These are phyloP conservation scores for Penicillium sp. DNA, from an alignment of 2,329 filamentous ascomycete species.

Conservation along the genomic window DNA sequence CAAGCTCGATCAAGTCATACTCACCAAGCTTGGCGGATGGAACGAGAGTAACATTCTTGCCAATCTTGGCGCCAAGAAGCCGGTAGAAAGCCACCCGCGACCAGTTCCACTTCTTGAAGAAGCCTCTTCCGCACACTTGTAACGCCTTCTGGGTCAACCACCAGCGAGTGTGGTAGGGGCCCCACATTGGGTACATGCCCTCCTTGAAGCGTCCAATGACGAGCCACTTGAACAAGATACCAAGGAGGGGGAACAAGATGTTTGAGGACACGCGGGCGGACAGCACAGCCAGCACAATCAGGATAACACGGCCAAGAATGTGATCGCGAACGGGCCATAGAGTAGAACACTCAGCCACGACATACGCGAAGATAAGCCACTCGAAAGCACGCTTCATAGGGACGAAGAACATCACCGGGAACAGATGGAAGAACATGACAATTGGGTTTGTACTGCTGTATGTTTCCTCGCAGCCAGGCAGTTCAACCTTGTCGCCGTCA, in stretches of 20 bases:
- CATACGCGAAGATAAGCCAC: conserved; percentile 56
- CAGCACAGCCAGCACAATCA: conserved; percentile 50
- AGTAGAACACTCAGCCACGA: conserved; percentile 40
- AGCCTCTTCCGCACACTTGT: conserved; percentile 49
- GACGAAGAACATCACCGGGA: conserved; percentile 53
- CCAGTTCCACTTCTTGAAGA: conserved; percentile 30
- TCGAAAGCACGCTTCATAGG: conserved; percentile 54
- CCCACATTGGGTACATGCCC: conserved; percentile 63
- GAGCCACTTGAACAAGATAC: conserved; percentile 57
- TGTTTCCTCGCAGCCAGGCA: conserved; percentile 35
- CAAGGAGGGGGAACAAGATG: conserved; percentile 47
- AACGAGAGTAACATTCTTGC: conserved; percentile 52
- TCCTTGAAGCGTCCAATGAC: conserved; percentile 56
- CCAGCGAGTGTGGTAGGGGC: conserved; percentile 59
- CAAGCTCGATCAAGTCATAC: conserved; percentile 59
- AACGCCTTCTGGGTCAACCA: conserved; percentile 60
- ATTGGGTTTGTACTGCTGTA: conserved; percentile 53
- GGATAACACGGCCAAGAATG: conserved; percentile 51
- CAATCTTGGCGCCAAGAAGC: conserved; percentile 56
- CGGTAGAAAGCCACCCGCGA: conserved; percentile 51
- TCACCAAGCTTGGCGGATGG: conserved; percentile 52
- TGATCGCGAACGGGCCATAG: conserved; percentile 39
- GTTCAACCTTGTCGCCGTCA: conserved; percentile 22
- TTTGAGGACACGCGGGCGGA: conserved; percentile 45
- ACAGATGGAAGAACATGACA: conserved; percentile 53